phyloP scores from a whole-genome alignment of 2,329 filamentous ascomycete species.

The Decorospora gaudefroyi region DNA sequence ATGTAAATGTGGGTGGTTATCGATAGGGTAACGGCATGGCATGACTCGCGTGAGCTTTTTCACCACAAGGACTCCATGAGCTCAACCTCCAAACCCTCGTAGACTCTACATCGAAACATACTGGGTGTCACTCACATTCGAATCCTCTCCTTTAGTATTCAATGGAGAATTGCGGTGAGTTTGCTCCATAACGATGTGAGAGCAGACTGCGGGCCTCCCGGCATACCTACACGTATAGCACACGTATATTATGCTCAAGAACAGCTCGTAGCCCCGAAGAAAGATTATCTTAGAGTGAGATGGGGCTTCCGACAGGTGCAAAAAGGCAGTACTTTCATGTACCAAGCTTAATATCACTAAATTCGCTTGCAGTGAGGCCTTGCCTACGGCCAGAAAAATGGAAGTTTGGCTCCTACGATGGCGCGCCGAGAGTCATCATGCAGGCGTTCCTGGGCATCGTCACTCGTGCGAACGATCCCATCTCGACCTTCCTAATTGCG shows the following conservation, averaged over 20 bases:
- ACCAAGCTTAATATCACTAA: no score
- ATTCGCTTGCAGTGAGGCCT: neutral
- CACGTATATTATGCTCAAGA: no score
- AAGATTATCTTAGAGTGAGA: no score
- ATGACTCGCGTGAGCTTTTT: constrained; percentile 7
- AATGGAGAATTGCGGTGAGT: no score
- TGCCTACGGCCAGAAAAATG: neutral
- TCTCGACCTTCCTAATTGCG: constrained; percentile 39
- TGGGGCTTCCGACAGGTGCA: no score
- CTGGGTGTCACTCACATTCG: neutral
- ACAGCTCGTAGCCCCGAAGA: no score
- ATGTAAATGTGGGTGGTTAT: no score
- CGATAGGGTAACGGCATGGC: neutral
- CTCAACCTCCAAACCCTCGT: neutral
- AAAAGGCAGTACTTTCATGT: no score
- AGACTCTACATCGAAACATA: neutral
- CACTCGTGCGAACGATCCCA: constrained; percentile 21
- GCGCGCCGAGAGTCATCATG: constrained; percentile 11
- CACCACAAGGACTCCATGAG: neutral
- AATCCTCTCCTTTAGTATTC: no score
- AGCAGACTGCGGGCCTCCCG: no score
- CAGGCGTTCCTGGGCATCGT: constrained; percentile 36
- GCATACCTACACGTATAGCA: no score
- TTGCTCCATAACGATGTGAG: no score
- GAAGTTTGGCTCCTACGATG: neutral